Conservation (phyloP, 441 rosid genomes). For the Arabidopsis lyrata region DNA sequence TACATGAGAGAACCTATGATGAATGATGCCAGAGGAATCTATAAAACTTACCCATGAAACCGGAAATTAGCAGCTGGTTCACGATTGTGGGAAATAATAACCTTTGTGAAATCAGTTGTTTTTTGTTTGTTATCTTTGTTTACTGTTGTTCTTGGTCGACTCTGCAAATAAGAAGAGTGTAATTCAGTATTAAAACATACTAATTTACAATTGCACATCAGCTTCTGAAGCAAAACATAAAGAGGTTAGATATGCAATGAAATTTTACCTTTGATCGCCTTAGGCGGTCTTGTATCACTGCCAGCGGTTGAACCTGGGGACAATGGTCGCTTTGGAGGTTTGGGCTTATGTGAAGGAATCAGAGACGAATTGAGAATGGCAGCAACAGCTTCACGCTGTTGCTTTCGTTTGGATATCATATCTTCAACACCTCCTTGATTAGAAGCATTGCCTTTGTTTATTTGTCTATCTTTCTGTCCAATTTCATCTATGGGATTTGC, state of each 20-base stretch:
- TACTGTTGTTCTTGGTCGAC: constrained; percentile 39
- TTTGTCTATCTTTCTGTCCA: constrained; percentile 44
- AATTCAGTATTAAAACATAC: constrained; percentile 19
- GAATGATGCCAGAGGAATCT: constrained; percentile 20
- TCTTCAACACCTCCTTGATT: constrained; percentile 55
- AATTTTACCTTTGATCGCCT: constrained; percentile 70
- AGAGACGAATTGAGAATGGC: constrained; percentile 86
- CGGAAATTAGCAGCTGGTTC: constrained; percentile 9
- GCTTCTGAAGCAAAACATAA: not conserved
- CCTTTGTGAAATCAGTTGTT: constrained; percentile 1
- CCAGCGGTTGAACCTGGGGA: constrained; percentile 56
- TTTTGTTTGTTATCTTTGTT: constrained; percentile 33
- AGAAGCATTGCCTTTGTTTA: constrained; percentile 44
- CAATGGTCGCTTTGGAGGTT: constrained; percentile 64
- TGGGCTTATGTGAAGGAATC: constrained; percentile 70
- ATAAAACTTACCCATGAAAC: constrained; percentile 14
- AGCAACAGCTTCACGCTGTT: constrained; percentile 89
- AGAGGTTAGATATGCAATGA: not conserved
- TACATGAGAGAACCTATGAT: constrained; percentile 21
- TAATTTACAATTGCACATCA: not conserved
- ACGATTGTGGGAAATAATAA: constrained; percentile 15
- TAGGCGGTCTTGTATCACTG: constrained; percentile 61
- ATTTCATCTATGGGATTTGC: constrained; percentile 48
- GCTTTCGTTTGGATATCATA: constrained; percentile 68
- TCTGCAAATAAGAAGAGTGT: constrained; percentile 30